These are phyloP conservation scores for Handroanthus guayacan DNA, from an alignment of 257 asterid species.

Conservation along the genomic window DNA sequence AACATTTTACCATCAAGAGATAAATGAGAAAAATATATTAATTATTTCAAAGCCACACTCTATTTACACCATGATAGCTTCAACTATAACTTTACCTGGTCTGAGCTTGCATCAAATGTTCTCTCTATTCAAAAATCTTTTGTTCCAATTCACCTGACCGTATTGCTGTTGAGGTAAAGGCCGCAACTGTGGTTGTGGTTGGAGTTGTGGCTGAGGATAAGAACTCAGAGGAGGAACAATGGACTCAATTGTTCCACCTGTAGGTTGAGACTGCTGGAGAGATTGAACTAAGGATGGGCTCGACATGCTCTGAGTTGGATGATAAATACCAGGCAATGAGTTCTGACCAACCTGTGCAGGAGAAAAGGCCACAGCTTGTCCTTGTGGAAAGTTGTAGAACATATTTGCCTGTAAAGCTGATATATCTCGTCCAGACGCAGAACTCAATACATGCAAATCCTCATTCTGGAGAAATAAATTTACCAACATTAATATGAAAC, in stretches of 20 bases:
- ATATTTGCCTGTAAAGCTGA: conserved; percentile 54
- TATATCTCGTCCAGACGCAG: conserved; percentile 49
- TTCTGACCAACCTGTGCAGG: conserved; percentile 51
- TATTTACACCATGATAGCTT: conserved; percentile 22
- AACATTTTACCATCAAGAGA: neutral
- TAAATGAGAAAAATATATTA: neutral
- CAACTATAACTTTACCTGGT: neutral
- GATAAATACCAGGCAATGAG: conserved; percentile 50
- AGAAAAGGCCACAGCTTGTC: conserved; percentile 49
- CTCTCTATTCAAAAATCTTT: conserved; percentile 46
- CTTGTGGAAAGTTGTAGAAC: conserved; percentile 58
- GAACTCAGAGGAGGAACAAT: conserved; percentile 45
- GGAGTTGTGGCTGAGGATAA: conserved; percentile 47
- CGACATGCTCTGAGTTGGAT: conserved; percentile 47
- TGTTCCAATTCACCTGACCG: conserved; percentile 54
- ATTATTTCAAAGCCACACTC: neutral
- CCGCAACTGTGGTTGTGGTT: conserved; percentile 31
- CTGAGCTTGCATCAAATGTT: conserved; percentile 39
- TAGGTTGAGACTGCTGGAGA: conserved; percentile 54
- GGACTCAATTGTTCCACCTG: conserved; percentile 50
- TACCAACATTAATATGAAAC: neutral
- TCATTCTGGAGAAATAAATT: conserved; percentile 47
- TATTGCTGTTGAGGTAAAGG: conserved; percentile 37
- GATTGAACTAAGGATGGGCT: conserved; percentile 49
- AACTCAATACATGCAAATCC: conserved; percentile 49